phyloP scores from a whole-genome alignment of 1,139 yeast species.

The Blastobotrys illinoisensis region DNA sequence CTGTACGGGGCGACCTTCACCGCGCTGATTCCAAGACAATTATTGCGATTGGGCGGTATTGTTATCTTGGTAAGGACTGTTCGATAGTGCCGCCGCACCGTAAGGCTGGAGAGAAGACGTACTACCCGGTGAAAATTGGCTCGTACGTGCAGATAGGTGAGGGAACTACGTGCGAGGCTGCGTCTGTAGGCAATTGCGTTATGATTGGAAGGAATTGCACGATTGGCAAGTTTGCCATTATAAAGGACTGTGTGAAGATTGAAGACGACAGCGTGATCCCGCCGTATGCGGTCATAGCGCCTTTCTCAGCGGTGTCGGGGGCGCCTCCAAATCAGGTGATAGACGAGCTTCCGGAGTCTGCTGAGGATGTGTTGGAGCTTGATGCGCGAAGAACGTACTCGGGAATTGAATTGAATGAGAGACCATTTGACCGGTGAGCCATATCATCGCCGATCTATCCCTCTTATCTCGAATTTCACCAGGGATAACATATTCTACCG shows the following conservation, averaged over 20 bases:
- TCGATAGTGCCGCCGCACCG: slow-evolving; percentile 23
- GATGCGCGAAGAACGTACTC: slow-evolving; percentile 29
- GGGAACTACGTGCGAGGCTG: slow-evolving; percentile 38
- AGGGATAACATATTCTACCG: too few species aligned
- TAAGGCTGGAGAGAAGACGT: slow-evolving; percentile 14
- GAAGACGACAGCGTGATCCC: slow-evolving; percentile 48
- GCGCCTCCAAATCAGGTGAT: slow-evolving; percentile 22
- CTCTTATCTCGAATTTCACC: too few species aligned
- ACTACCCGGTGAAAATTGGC: slow-evolving; percentile 47
- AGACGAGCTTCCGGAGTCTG: slow-evolving; percentile 33
- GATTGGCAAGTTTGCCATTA: slow-evolving; percentile 48
- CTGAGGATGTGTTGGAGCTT: slow-evolving; percentile 32
- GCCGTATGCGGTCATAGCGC: slow-evolving; percentile 52
- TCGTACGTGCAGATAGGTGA: slow-evolving; percentile 52
- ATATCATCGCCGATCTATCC: too few species aligned
- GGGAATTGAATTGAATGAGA: slow-evolving; percentile 23
- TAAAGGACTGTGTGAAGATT: slow-evolving; percentile 59
- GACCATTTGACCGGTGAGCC: neutral
- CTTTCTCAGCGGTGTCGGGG: slow-evolving; percentile 48
- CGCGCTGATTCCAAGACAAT: slow-evolving; percentile 30
- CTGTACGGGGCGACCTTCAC: slow-evolving; percentile 40
- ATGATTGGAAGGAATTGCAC: slow-evolving; percentile 54
- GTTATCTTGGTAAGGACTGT: slow-evolving; percentile 29
- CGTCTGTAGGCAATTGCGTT: slow-evolving; percentile 41
- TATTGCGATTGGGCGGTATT: slow-evolving; percentile 50